Conservation (phyloP, 352 stramenopile species). For the Globisporangium camurandrum region DNA sequence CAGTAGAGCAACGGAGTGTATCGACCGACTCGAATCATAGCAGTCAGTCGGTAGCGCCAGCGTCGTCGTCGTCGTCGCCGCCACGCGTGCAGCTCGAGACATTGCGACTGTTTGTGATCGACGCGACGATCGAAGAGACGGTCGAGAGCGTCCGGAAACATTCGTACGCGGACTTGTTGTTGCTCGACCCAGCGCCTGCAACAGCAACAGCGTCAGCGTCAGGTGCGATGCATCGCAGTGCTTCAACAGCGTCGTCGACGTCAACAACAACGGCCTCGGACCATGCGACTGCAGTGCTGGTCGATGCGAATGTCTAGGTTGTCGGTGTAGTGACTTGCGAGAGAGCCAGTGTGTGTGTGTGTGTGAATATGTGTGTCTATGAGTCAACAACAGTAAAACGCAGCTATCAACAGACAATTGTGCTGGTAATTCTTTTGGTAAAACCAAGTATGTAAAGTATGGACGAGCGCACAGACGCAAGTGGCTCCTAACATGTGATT, state of each 20-base stretch:
- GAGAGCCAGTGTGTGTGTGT: neutral
- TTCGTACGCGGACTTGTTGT: conserved; percentile 33
- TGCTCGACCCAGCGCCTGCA: conserved; percentile 14
- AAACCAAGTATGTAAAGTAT: no score
- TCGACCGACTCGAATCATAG: no score
- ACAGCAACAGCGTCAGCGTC: no score
- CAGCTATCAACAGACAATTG: no score
- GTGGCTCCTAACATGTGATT: neutral
- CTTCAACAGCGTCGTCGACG: conserved; percentile 3
- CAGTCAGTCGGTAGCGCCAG: no score
- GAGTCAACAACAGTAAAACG: no score
- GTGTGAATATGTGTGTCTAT: no score
- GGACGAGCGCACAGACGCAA: no score
- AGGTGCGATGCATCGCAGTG: conserved; percentile 5
- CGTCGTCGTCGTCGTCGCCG: neutral
- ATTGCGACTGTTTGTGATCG: conserved; percentile 54
- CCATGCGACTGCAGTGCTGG: neutral
- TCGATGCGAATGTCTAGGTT: no score
- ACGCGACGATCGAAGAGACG: conserved; percentile 19
- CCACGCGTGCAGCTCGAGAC: conserved; percentile 35
- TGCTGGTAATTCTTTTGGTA: no score
- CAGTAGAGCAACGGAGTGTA: conserved; percentile 3
- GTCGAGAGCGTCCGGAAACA: conserved; percentile 13
- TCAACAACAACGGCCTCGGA: neutral
- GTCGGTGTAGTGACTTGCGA: no score